Percentiles rank a stretch among this genome's conserved stretches.
These are phyloP conservation scores for Abrus precatorius DNA, from an alignment of 306 rosid genomes.

Conservation along the genomic window DNA sequence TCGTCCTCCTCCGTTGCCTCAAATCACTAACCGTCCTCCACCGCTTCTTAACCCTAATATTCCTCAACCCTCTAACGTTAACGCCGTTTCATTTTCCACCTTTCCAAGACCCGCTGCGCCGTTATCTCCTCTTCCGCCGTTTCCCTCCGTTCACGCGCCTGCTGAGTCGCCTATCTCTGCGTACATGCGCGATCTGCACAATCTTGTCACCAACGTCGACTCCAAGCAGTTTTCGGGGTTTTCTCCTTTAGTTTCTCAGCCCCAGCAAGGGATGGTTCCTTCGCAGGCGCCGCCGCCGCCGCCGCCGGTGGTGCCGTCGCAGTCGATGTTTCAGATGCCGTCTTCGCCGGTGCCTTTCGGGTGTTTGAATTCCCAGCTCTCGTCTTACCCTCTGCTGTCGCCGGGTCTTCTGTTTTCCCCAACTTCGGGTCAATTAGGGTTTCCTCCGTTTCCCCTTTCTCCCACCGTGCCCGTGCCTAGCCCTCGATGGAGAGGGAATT, in stretches of 20 bases:
- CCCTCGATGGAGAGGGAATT: constrained; percentile 82
- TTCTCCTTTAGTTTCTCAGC: constrained; percentile 59
- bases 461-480: constrained; percentile 86
- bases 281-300: constrained; percentile 39
- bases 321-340: constrained; percentile 62
- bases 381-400: constrained; percentile 71
- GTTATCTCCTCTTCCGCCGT: constrained; percentile 88
- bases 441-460: constrained; percentile 92
- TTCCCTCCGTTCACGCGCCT: constrained; percentile 84
- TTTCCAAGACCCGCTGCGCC: constrained; percentile 70
- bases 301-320: constrained; percentile 28
- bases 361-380: constrained; percentile 85
- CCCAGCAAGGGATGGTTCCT: constrained; percentile 30
- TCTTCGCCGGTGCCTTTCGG: constrained; percentile 80
- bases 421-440: constrained; percentile 73
- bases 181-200: constrained; percentile 80
- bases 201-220: constrained; percentile 55
- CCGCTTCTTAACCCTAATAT: constrained; percentile 53
- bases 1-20: constrained; percentile 93
- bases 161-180: constrained; percentile 97
- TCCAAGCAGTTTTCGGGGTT: constrained; percentile 77
- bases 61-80: constrained; percentile 37
- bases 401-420: constrained; percentile 82
- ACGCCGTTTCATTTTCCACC: constrained; percentile 23
- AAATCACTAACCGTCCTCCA: constrained; percentile 72